These are phyloP conservation scores for Daphne laureola DNA, from an alignment of 441 rosid genomes.

Conservation along the genomic window DNA sequence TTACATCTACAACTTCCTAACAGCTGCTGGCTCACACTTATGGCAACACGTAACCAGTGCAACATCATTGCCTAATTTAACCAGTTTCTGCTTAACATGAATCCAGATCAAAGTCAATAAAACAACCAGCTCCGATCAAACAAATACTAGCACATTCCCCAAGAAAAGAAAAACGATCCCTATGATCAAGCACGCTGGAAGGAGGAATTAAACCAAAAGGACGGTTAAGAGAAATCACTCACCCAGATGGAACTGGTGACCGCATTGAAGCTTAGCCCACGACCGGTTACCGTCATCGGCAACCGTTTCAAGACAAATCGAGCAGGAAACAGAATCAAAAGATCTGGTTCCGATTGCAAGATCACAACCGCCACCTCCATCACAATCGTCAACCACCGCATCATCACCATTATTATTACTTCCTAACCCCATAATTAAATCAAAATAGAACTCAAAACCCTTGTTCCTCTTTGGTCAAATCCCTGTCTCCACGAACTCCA, in stretches of 20 bases:
- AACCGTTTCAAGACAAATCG: slow-evolving; percentile 91
- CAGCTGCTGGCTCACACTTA: too few relatives aligned
- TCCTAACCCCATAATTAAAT: slow-evolving; percentile 68
- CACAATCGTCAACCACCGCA: slow-evolving; percentile 47
- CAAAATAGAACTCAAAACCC: slow-evolving; percentile 10
- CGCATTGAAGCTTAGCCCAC: slow-evolving; percentile 97
- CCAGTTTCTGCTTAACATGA: too few relatives aligned
- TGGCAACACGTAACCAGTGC: too few relatives aligned
- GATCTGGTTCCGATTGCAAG: slow-evolving; percentile 32
- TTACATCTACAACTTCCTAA: too few relatives aligned
- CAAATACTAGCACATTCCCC: too few relatives aligned
- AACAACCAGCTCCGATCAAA: too few relatives aligned
- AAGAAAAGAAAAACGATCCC: background rate
- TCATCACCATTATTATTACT: slow-evolving; percentile 38
- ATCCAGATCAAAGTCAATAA: too few relatives aligned
- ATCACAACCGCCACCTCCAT: slow-evolving; percentile 36
- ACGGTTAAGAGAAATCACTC: slow-evolving; percentile 6
- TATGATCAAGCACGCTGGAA: slow-evolving; percentile 23
- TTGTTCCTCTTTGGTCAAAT: background rate
- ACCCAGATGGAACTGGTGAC: slow-evolving; percentile 94
- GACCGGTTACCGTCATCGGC: slow-evolving; percentile 78
- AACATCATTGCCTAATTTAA: too few relatives aligned
- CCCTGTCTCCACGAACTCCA: slow-evolving; percentile 1
- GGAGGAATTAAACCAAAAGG: slow-evolving; percentile 8
- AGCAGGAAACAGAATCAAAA: slow-evolving; percentile 62